Conservation (phyloP, 192 early-diverging fungal species). For the Mortierella antarctica region DNA sequence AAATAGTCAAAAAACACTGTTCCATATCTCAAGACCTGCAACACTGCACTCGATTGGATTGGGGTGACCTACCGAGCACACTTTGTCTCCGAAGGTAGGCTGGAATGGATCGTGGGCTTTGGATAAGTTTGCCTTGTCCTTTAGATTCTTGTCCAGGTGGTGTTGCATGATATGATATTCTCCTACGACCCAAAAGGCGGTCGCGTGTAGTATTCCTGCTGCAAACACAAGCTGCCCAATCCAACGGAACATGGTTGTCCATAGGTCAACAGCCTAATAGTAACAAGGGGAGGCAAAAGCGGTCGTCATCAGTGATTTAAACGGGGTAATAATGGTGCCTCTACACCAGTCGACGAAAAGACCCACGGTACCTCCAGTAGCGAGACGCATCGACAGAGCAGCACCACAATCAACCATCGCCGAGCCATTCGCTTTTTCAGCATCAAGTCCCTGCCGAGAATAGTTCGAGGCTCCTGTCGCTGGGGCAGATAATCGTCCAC, state of each 20-base stretch:
- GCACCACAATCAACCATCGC: slow-evolving; percentile 12
- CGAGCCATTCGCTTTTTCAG: slow-evolving; percentile 42
- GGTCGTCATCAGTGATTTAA: no score
- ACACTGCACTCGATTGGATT: background rate
- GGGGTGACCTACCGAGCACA: slow-evolving; percentile 23
- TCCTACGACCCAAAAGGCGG: slow-evolving; percentile 31
- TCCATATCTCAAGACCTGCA: background rate
- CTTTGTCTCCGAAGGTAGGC: slow-evolving; percentile 15
- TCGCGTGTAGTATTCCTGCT: slow-evolving; percentile 23
- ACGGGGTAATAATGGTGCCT: no score
- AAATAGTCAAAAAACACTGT: background rate
- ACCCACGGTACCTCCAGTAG: slow-evolving; percentile 6
- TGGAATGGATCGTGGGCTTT: slow-evolving; percentile 25
- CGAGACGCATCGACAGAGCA: slow-evolving; percentile 9
- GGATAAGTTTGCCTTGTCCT: slow-evolving; percentile 6
- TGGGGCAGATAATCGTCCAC: slow-evolving; percentile 46
- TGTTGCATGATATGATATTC: slow-evolving; percentile 22
- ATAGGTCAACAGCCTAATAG: slow-evolving; percentile 4
- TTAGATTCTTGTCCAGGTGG: slow-evolving; percentile 1
- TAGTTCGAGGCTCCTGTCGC: slow-evolving; percentile 24
- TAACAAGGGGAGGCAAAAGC: background rate
- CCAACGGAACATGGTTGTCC: background rate
- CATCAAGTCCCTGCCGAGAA: slow-evolving; percentile 42
- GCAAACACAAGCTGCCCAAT: slow-evolving; percentile 9
- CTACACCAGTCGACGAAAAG: background rate